A percentile compares a stretch with the other conserved stretches of the same genome.
Evolutionary conservation across 2,329 filamentous ascomycete species (phyloP).

Genomic region (Keithomyces neogunnii): DNA sequence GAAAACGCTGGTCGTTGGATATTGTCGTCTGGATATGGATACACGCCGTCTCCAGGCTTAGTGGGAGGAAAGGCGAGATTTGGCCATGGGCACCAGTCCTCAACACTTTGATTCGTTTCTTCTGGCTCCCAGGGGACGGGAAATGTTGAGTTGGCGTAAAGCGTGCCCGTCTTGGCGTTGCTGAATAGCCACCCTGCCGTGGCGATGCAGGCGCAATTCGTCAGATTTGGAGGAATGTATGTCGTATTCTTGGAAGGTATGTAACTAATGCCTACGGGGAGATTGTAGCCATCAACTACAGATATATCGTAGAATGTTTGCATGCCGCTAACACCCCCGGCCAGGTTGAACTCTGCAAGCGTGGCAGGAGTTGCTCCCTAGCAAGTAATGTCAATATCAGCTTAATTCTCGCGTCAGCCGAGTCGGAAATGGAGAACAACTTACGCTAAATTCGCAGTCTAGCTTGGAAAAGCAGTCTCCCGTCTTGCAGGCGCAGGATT

Average conservation of each 20-base stretch:
- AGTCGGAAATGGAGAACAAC: conserved; percentile 16
- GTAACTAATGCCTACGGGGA: conserved; percentile 58
- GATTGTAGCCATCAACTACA: conserved; percentile 76
- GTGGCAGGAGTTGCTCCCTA: conserved; percentile 67
- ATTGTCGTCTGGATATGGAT: conserved; percentile 71
- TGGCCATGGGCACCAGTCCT: conserved; percentile 74
- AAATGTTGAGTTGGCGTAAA: conserved; percentile 56
- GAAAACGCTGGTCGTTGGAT: conserved; percentile 64
- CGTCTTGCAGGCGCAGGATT: conserved; percentile 61
- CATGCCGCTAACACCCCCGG: conserved; percentile 47
- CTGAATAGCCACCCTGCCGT: conserved; percentile 54
- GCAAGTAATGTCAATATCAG: neutral
- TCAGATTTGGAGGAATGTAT: conserved; percentile 66
- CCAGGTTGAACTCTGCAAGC: conserved; percentile 72
- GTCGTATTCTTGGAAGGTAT: conserved; percentile 52
- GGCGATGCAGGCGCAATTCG: conserved; percentile 69
- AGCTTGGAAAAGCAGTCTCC: conserved; percentile 69
- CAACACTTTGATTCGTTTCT: conserved; percentile 47
- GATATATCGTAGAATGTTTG: conserved; percentile 82
- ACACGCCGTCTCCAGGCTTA: conserved; percentile 66
- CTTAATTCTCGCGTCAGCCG: neutral
- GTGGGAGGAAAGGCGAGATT: conserved; percentile 59
- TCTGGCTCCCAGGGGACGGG: conserved; percentile 59
- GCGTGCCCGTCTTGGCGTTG: conserved; percentile 42
- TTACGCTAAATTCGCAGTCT: conserved; percentile 60